These are phyloP conservation scores for Populus alba DNA, from an alignment of 345 rosid genomes.

Conservation along the genomic window DNA sequence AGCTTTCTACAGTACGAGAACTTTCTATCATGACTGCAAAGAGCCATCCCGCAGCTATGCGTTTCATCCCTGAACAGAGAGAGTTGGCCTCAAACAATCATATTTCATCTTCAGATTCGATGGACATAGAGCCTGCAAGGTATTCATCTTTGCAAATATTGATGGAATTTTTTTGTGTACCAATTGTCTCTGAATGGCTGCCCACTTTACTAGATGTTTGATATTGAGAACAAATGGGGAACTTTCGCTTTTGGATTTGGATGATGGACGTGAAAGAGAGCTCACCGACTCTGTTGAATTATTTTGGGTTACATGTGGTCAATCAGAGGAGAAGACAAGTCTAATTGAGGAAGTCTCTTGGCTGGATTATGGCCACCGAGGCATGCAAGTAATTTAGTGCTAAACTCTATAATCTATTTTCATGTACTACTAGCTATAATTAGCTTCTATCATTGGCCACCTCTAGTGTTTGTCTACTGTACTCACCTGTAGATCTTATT, in stretches of 20 bases:
- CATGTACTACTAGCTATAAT: not conserved
- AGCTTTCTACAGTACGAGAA: constrained; percentile 99
- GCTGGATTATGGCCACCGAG: constrained; percentile 95
- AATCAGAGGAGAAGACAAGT: constrained; percentile 76
- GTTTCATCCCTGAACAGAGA: constrained; percentile 90
- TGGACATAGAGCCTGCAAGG: constrained; percentile 80
- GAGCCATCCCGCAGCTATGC: constrained; percentile 99
- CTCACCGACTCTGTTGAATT: constrained; percentile 93
- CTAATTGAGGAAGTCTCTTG: constrained; percentile 94
- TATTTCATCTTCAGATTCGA: constrained; percentile 43
- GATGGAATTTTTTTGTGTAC: constrained; percentile 10
- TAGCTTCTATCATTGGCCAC: not conserved
- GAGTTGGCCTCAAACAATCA: constrained; percentile 45
- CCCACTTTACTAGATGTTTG: constrained; percentile 63
- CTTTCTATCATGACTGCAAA: constrained; percentile 98
- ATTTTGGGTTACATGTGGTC: constrained; percentile 99
- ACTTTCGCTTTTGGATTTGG: constrained; percentile 94
- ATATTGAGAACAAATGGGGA: constrained; percentile 89
- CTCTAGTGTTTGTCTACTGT: constrained; percentile 10
- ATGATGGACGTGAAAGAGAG: constrained; percentile 94
- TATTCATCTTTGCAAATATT: constrained; percentile 28
- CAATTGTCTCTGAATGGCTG: constrained; percentile 30
- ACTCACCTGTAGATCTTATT: constrained; percentile 41
- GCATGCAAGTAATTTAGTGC: constrained; percentile 82
- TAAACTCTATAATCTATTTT: constrained; percentile 9